Evolutionary conservation across 345 rosid species (phyloP).

Genomic region (Brassica carinata): DNA sequence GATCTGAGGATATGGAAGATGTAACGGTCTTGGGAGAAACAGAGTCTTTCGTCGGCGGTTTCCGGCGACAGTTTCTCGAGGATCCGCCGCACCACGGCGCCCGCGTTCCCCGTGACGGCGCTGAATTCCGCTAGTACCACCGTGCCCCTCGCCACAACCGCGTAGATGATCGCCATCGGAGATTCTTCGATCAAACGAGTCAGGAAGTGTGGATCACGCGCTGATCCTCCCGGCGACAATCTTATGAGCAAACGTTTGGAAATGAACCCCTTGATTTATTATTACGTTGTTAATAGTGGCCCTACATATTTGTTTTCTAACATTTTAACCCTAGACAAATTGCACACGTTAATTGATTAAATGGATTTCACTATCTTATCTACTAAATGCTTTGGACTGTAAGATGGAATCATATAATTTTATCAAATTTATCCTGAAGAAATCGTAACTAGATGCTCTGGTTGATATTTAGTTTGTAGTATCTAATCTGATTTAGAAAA

Average conservation of each 20-base stretch:
- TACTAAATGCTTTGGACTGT: background rate
- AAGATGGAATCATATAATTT: background rate
- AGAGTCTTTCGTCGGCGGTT: conserved; percentile 70
- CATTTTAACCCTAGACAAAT: background rate
- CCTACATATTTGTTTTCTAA: background rate
- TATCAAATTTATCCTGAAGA: background rate
- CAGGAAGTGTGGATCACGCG: conserved; percentile 12
- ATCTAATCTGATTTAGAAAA: background rate
- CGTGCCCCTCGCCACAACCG: conserved; percentile 90
- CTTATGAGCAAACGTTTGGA: conserved; percentile 17
- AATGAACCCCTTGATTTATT: background rate
- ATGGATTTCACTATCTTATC: background rate
- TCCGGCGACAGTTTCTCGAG: conserved; percentile 86
- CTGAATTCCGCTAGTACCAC: conserved; percentile 95
- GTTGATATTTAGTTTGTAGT: background rate
- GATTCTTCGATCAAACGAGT: background rate
- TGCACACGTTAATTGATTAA: background rate
- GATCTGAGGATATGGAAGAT: conserved; percentile 96
- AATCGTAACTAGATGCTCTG: background rate
- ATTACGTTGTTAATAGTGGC: background rate
- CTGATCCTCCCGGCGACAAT: conserved; percentile 15
- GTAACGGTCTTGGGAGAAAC: conserved; percentile 93
- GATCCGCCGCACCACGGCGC: conserved; percentile 85
- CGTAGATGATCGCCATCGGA: conserved; percentile 86
- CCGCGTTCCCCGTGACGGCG: conserved; percentile 91